Percentiles rank a stretch among this genome's conserved stretches.
phyloP scores from a whole-genome alignment of 2,329 filamentous ascomycete species.

The Seiridium unicorne region DNA sequence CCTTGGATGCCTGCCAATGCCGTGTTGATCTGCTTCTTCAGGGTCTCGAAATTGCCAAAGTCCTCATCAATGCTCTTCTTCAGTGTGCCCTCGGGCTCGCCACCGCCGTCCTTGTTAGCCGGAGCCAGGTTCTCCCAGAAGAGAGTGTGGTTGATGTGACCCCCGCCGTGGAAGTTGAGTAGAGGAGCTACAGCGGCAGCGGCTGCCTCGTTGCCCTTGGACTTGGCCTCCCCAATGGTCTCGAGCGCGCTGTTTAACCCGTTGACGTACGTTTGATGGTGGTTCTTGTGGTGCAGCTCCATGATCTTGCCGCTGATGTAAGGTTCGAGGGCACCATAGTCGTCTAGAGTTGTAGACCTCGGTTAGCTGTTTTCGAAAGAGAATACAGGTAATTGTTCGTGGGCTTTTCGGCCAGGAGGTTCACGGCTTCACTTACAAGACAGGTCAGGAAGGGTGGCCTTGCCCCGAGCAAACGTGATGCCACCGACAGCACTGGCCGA shows the following conservation, averaged over 20 bases:
- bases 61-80: constrained; percentile 49
- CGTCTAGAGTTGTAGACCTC: constrained; percentile 57
- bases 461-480: constrained; percentile 11
- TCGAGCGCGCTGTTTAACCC: constrained; percentile 70
- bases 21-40: constrained; percentile 53
- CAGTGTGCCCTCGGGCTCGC: constrained; percentile 45
- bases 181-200: constrained; percentile 27
- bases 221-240: constrained; percentile 60
- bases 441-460: constrained; percentile 14
- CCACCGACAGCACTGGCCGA: constrained; percentile 10
- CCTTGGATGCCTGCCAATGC: constrained; percentile 60
- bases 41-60: constrained; percentile 54
- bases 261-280: constrained; percentile 82
- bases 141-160: constrained; percentile 65
- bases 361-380: neutral
- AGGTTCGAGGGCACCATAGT: constrained; percentile 92
- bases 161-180: constrained; percentile 66
- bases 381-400: too few relatives aligned
- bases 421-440: constrained; percentile 37
- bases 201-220: constrained; percentile 41
- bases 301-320: constrained; percentile 77
- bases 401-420: too few relatives aligned
- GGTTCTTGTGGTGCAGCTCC: constrained; percentile 80
- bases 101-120: constrained; percentile 32
- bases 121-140: constrained; percentile 71